A percentile compares a stretch with the other conserved stretches of the same genome.
phyloP scores from a whole-genome alignment of 1,284 basidiomycete species.

The Gymnopus androsaceus region DNA sequence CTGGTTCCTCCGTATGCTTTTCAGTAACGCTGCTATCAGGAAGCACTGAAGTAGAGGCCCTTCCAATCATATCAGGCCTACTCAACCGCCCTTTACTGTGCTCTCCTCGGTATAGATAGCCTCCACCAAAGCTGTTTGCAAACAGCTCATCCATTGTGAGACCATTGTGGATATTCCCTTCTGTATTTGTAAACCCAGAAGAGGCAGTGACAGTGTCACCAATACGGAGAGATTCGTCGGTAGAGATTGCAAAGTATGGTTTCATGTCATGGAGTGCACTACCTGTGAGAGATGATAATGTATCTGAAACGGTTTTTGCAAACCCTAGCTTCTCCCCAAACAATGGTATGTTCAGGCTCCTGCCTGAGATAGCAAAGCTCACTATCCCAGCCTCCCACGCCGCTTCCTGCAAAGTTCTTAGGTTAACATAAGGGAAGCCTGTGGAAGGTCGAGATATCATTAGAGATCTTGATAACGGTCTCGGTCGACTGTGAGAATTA shows the following conservation, averaged over 20 bases:
- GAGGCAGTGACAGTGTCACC: constrained; percentile 71
- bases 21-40: neutral
- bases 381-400: constrained; percentile 76
- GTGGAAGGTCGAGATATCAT: constrained; percentile 74
- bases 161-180: constrained; percentile 18
- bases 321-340: constrained; percentile 62
- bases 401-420: constrained; percentile 70
- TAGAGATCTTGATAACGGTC: constrained; percentile 72
- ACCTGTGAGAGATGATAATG: constrained; percentile 23
- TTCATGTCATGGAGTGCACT: constrained; percentile 30
- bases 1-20: constrained; percentile 27
- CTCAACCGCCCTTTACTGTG: neutral
- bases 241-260: constrained; percentile 71
- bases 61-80: neutral
- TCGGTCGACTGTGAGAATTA: constrained; percentile 60
- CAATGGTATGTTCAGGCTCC: constrained; percentile 26
- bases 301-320: constrained; percentile 49
- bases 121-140: constrained; percentile 30
- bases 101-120: constrained; percentile 1
- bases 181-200: constrained; percentile 31
- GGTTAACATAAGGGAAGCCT: constrained; percentile 67
- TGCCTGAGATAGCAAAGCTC: constrained; percentile 55
- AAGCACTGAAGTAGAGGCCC: constrained; percentile 5
- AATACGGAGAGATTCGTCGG: constrained; percentile 77
- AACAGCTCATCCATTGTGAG: constrained; percentile 56